phyloP scores from a whole-genome alignment of 1,284 basidiomycete genomes.

The Heterobasidion occidentale region DNA sequence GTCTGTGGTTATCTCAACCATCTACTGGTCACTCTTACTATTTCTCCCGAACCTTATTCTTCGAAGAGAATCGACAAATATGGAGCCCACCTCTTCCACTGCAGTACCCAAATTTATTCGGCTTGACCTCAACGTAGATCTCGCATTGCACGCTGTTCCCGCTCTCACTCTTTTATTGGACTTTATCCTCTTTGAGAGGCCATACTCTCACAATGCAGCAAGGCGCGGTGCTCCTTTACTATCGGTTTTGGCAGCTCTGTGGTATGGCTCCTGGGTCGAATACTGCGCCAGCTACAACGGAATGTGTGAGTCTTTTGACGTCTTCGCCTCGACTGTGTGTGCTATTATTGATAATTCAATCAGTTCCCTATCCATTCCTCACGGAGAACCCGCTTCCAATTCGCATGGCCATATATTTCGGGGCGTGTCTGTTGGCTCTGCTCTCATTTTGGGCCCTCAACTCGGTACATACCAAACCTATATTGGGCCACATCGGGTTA shows the following conservation, averaged over 20 bases:
- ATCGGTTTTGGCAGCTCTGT: constrained; percentile 33
- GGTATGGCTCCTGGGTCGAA: constrained; percentile 65
- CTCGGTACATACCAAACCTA: constrained; percentile 27
- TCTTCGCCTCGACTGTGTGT: background rate
- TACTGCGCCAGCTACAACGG: constrained; percentile 56
- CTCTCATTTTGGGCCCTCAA: constrained; percentile 53
- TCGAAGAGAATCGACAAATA: constrained; percentile 11
- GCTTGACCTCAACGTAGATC: constrained; percentile 57
- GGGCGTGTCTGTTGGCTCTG: constrained; percentile 43
- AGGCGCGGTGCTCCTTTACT: constrained; percentile 37
- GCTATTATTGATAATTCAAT: background rate
- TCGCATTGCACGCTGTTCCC: constrained; percentile 63
- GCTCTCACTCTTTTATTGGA: constrained; percentile 54
- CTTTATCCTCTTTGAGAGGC: constrained; percentile 62
- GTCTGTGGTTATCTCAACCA: constrained; percentile 56
- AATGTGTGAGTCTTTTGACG: constrained; percentile 41
- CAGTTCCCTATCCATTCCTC: constrained; percentile 81
- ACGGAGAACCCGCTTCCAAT: constrained; percentile 37
- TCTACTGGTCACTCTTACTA: constrained; percentile 65
- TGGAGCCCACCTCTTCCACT: constrained; percentile 29
- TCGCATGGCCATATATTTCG: constrained; percentile 56
- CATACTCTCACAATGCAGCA: constrained; percentile 42
- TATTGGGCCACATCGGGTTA: background rate
- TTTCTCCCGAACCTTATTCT: constrained; percentile 49
- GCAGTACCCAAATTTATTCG: constrained; percentile 29